Conservation (phyloP, 805 yeast species). For the Komagataella kurtzmanii region DNA sequence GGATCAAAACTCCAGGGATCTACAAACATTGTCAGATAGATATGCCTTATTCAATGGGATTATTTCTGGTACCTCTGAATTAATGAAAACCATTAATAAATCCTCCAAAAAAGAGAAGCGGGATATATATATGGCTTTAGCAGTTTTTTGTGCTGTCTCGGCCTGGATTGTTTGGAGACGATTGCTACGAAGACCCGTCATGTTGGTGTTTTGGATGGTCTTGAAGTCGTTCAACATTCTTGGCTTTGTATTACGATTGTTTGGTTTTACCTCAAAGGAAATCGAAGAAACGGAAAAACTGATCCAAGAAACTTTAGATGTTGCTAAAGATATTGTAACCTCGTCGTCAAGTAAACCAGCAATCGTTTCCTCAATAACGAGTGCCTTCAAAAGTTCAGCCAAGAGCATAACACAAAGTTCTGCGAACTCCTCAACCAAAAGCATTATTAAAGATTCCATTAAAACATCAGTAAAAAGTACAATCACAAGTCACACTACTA, state of each 20-base stretch:
- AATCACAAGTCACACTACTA: background rate
- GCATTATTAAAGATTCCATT: background rate
- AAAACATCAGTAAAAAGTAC: background rate
- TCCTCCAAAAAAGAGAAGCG: conserved; percentile 34
- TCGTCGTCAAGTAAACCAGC: background rate
- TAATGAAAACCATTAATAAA: conserved; percentile 37
- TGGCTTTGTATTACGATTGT: background rate
- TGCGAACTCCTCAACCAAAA: background rate
- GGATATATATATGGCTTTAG: conserved; percentile 32
- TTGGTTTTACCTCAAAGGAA: background rate
- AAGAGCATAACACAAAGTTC: background rate
- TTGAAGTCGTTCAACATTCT: conserved; percentile 19
- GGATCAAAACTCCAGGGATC: conserved; percentile 29
- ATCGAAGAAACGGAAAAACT: background rate
- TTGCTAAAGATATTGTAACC: background rate
- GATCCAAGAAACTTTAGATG: background rate
- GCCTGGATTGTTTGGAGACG: conserved; percentile 38
- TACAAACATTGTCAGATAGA: conserved; percentile 25
- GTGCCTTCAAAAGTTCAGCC: background rate
- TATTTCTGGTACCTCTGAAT: conserved; percentile 25
- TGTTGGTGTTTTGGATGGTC: conserved; percentile 30
- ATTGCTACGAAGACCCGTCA: conserved; percentile 28
- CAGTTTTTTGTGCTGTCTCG: conserved; percentile 29
- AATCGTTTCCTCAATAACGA: background rate
- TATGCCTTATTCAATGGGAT: conserved; percentile 27